Evolutionary conservation across 139 green algal genomes (phyloP).

Genomic region (Chlamydomonas eustigma): DNA sequence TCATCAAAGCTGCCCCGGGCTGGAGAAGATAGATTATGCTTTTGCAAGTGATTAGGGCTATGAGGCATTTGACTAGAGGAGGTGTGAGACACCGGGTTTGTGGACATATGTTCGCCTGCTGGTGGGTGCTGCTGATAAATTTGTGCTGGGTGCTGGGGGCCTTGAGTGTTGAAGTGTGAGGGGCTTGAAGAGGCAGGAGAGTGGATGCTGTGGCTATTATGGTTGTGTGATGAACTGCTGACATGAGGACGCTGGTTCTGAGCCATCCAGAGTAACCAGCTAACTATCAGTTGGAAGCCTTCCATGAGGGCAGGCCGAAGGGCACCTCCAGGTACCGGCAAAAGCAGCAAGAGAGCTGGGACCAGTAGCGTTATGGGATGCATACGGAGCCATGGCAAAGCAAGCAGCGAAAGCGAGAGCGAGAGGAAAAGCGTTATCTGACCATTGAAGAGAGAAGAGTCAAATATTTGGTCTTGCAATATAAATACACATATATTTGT

Average conservation of each 20-base stretch:
- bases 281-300: neutral
- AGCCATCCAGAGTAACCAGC: neutral
- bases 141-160: neutral
- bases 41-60: too few species aligned
- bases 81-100: too few species aligned
- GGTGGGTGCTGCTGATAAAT: neutral
- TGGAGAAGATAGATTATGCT: neutral
- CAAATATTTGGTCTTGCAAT: too few species aligned
- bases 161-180: too few species aligned
- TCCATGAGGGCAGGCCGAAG: slow-evolving; percentile 6
- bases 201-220: too few species aligned
- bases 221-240: too few species aligned
- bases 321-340: neutral
- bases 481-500: neutral
- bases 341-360: neutral
- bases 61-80: too few species aligned
- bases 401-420: slow-evolving; percentile 1
- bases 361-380: neutral
- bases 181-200: too few species aligned
- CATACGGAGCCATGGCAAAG: neutral
- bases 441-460: neutral
- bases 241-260: neutral
- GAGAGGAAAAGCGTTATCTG: slow-evolving; percentile 9
- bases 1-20: neutral
- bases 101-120: too few species aligned